A percentile compares a stretch with the other conserved stretches of the same genome.
phyloP scores from a whole-genome alignment of 1,284 basidiomycete species.

The Cryptococcus sp. region DNA sequence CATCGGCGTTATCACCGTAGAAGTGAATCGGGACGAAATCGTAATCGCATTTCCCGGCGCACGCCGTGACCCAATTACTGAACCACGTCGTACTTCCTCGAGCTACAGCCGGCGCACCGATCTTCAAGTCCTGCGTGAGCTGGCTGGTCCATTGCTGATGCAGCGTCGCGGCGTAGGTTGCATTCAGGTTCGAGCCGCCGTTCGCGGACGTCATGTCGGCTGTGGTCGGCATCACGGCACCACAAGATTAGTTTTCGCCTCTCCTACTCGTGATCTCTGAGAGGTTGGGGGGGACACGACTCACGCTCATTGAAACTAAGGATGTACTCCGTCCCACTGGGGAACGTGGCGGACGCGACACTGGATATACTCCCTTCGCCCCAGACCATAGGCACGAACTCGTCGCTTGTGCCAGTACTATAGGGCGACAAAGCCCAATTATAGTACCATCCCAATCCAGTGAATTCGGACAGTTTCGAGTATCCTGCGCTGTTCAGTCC shows the following conservation, averaged over 20 bases:
- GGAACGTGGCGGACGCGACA: constrained; percentile 7
- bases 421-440: constrained; percentile 7
- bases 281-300: too few species aligned
- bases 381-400: constrained; percentile 16
- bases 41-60: constrained; percentile 36
- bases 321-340: constrained; percentile 13
- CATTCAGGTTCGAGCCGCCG: constrained; percentile 11
- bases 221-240: too few species aligned
- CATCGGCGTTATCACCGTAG: constrained; percentile 37
- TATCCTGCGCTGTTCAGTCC: neutral
- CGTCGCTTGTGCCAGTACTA: neutral
- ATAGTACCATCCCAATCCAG: constrained; percentile 11
- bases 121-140: constrained; percentile 16
- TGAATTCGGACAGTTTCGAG: neutral
- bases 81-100: constrained; percentile 9
- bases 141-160: constrained; percentile 15
- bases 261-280: too few species aligned
- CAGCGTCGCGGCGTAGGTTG: constrained; percentile 12
- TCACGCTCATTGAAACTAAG: constrained; percentile 27
- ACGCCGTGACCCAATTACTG: constrained; percentile 29
- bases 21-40: constrained; percentile 45
- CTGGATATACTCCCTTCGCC: constrained; percentile 9
- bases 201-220: neutral
- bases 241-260: too few species aligned
- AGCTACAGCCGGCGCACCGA: constrained; percentile 25